Conservation (phyloP, 257 asterid species). For the Salvia rosmarinus region DNA sequence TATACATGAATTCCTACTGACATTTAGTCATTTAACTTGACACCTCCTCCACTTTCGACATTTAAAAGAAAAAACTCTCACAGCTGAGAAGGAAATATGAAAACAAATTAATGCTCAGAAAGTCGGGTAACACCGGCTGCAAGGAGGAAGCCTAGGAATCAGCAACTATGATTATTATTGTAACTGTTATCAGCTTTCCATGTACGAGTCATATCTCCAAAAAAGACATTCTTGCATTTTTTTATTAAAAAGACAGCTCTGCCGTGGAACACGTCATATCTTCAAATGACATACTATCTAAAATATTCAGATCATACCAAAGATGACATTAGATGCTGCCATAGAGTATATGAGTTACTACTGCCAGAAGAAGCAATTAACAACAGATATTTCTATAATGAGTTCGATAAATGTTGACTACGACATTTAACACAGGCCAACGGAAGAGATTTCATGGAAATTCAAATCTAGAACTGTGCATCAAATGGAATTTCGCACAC, state of each 20-base stretch:
- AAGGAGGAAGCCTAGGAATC: neutral
- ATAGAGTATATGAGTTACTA: neutral
- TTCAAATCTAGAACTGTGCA: neutral
- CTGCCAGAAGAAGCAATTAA: conserved; percentile 22
- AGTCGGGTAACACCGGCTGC: neutral
- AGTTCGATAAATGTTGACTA: neutral
- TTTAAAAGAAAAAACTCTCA: neutral
- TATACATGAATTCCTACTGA: conserved; percentile 1
- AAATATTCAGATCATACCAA: neutral
- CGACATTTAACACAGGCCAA: conserved; percentile 1
- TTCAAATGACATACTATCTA: neutral
- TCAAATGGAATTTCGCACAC: neutral
- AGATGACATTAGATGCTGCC: conserved; percentile 11
- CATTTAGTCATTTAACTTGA: neutral
- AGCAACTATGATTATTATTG: neutral
- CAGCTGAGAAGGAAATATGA: neutral
- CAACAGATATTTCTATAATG: neutral
- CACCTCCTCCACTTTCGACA: conserved; percentile 12
- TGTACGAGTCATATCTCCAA: too few relatives aligned
- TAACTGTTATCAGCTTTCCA: conserved; percentile 13
- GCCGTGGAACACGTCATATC: neutral
- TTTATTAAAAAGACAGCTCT: neutral
- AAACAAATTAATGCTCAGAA: neutral
- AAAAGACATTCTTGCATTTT: neutral
- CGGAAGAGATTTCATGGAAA: neutral